Evolutionary conservation across 192 early-diverging fungal species (phyloP).

Genomic region (Umbelopsis isabellina): DNA sequence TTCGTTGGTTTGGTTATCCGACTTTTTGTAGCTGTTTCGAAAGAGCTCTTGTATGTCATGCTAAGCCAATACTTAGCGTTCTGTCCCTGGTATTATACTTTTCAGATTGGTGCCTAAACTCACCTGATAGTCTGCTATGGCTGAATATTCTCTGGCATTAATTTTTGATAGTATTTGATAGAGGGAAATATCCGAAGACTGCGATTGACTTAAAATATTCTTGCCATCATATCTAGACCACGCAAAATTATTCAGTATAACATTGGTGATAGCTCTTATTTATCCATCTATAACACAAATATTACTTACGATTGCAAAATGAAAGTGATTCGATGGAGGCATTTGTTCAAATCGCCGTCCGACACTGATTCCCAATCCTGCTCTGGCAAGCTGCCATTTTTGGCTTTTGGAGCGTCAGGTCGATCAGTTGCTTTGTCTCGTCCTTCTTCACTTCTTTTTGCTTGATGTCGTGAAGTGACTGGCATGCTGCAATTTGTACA

Average conservation of each 20-base stretch:
- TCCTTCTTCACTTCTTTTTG: not conserved
- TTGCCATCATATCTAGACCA: not conserved
- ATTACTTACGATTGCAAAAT: not conserved
- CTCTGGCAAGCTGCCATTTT: not conserved
- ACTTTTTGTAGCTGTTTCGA: not conserved
- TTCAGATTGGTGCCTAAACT: not conserved
- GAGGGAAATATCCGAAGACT: constrained; percentile 19
- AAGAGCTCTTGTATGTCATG: not conserved
- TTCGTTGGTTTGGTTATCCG: not conserved
- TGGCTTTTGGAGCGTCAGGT: not conserved
- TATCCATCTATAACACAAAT: not conserved
- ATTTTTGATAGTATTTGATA: constrained; percentile 8
- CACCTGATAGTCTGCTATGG: constrained; percentile 9
- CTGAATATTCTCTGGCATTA: constrained; percentile 6
- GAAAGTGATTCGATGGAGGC: not conserved
- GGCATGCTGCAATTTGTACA: not conserved
- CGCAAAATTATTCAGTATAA: not conserved
- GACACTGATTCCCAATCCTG: not conserved
- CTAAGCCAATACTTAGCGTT: not conserved
- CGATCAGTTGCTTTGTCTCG: constrained; percentile 5
- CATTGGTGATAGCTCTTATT: no score
- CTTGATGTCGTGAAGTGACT: constrained; percentile 20
- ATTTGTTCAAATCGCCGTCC: constrained; percentile 3
- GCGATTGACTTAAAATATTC: constrained; percentile 19
- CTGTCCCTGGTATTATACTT: no score